Base-by-base conservation (phyloP, 2,329 filamentous ascomycete species). In the Ophiostoma quercus region DNA sequence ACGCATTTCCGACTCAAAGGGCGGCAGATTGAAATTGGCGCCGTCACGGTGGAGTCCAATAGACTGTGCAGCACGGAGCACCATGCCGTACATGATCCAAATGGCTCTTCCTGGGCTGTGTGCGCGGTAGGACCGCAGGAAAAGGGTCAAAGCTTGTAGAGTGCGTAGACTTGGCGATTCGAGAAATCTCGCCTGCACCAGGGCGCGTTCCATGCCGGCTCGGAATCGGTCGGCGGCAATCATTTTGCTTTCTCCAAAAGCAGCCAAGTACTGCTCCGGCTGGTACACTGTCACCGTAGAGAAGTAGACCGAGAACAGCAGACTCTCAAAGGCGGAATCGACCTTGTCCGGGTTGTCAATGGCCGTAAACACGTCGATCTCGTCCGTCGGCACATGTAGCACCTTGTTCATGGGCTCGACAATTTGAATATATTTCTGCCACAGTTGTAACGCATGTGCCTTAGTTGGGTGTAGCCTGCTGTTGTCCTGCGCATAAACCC, bases 1-100 rank as follows among this genome's bases (percentile, higher is more conserved):
- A 6, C 73, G 73, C n/a, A 74, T 73, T 51, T 74, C 73, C 14
- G 71, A 39, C 66, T 74, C 73, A 32, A 74, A 74, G 0, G 84
- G 80, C 2, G 80, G 73, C 6, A 85, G 79, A 77, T 73, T 73
- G 82, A 85, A 81, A 34, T 78, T 32, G 25, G 71, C 37, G 2
- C 71, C 72, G 22, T 76, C 73, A 3, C 72, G 68, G 65, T 77
- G 73, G 9, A 77, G 71, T 11, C 75, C 74, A 14, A 77, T 72
- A 1, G 73, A 72, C 68, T 75, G 73, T 0, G 74, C 74, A 0
- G 73, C 69, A 3, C 74, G 74, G 29, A 74, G 60, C 5, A 71
- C 71, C 68, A 74, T 68, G 37, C 74, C 74, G 43, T 71, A 71
- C 62, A 74, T 43, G 22, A 74, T 71, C 74, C 74, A 74, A 39